A percentile compares a stretch with the other conserved stretches of the same genome.
phyloP scores from a whole-genome alignment of 495 filamentous ascomycete genomes.

The Oleoguttula mirabilis region DNA sequence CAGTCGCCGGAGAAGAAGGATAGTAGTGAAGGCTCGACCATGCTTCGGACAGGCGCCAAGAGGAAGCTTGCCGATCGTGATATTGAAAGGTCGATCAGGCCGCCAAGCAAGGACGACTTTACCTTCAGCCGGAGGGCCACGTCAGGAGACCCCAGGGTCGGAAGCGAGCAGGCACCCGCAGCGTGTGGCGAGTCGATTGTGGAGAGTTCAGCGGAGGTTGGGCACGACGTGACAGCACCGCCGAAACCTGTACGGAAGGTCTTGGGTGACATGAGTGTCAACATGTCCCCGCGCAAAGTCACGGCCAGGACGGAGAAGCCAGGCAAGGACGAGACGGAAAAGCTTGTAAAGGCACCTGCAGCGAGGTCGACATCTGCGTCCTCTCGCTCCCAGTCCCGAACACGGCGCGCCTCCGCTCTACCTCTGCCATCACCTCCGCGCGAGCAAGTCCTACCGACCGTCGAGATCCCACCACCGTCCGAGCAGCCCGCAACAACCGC shows the following conservation, averaged over 20 bases:
- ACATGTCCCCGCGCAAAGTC: conserved; percentile 30
- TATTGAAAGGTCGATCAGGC: conserved; percentile 25
- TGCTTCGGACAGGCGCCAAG: conserved; percentile 44
- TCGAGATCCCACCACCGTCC: conserved; percentile 16
- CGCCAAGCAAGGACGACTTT: conserved; percentile 35
- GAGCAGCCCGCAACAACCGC: neutral
- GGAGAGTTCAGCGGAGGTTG: neutral
- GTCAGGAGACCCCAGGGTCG: neutral
- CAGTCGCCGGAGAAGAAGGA: conserved; percentile 20
- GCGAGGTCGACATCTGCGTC: neutral
- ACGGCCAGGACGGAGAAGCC: conserved; percentile 10
- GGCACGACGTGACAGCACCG: neutral
- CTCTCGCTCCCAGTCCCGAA: neutral
- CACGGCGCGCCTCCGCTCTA: conserved; percentile 13
- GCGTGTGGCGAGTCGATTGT: neutral
- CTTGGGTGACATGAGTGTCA: conserved; percentile 28
- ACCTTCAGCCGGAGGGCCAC: conserved; percentile 32
- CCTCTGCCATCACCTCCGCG: conserved; percentile 12
- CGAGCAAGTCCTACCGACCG: conserved; percentile 11
- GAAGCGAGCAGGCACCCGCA: neutral
- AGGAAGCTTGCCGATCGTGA: conserved; percentile 49
- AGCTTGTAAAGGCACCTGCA: neutral
- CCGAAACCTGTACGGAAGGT: conserved; percentile 20
- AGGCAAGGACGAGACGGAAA: conserved; percentile 21
- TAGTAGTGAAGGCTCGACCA: conserved; percentile 4